These are phyloP conservation scores for Termitomyces sp. DNA, from an alignment of 768 basidiomycete species.

Conservation along the genomic window DNA sequence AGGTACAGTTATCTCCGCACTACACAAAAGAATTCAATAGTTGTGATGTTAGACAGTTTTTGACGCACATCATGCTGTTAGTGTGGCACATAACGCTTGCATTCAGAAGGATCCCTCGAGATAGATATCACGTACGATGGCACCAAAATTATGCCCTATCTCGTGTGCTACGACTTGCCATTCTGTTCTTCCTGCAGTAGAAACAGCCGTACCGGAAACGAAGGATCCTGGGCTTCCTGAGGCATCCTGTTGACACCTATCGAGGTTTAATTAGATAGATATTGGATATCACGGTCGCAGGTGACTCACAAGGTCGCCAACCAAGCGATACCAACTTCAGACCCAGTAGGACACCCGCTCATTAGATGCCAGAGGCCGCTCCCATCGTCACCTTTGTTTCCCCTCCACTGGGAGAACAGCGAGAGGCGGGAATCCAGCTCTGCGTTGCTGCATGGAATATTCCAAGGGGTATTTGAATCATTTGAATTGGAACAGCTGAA, in stretches of 20 bases:
- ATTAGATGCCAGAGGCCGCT: slow-evolving; percentile 87
- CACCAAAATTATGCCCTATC: slow-evolving; percentile 86
- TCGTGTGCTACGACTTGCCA: slow-evolving; percentile 85
- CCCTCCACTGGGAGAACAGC: slow-evolving; percentile 79
- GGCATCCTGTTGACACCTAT: slow-evolving; percentile 51
- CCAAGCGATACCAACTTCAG: slow-evolving; percentile 87
- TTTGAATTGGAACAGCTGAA: slow-evolving; percentile 56
- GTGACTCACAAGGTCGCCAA: slow-evolving; percentile 57
- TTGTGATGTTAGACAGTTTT: slow-evolving; percentile 1
- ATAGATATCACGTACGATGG: slow-evolving; percentile 53
- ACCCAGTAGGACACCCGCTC: slow-evolving; percentile 78
- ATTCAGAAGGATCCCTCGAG: background rate
- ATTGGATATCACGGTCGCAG: background rate
- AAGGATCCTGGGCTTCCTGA: slow-evolving; percentile 39
- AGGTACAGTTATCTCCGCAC: slow-evolving; percentile 64
- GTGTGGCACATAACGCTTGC: slow-evolving; percentile 8
- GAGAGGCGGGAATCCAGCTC: slow-evolving; percentile 69
- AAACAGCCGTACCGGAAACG: slow-evolving; percentile 80
- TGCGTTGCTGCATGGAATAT: slow-evolving; percentile 56
- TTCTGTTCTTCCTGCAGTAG: slow-evolving; percentile 70
- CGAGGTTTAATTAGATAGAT: slow-evolving; percentile 2
- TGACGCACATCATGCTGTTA: slow-evolving; percentile 51
- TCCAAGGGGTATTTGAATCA: slow-evolving; percentile 61
- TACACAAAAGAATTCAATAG: slow-evolving; percentile 21
- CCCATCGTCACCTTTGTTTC: slow-evolving; percentile 62